Conservation (phyloP, 805 yeast species). For the Myxozyma udenii region DNA sequence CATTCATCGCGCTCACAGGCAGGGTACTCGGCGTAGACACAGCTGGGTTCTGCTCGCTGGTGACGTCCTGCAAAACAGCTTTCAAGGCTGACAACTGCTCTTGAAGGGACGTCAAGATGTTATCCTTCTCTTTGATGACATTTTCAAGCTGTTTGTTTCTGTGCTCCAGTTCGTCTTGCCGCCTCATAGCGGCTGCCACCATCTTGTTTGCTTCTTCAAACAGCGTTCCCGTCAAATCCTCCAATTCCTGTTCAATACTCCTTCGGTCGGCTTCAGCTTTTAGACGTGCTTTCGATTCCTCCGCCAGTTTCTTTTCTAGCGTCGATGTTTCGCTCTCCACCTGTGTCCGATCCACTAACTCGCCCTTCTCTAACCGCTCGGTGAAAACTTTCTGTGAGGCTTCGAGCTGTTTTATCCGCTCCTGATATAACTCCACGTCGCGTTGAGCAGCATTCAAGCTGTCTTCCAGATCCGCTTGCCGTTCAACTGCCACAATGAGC, state of each 20-base stretch:
- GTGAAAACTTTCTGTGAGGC: slow-evolving; percentile 9
- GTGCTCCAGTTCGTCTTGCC: slow-evolving; percentile 55
- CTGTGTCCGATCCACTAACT: slow-evolving; percentile 36
- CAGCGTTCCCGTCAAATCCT: slow-evolving; percentile 70
- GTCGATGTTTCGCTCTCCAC: slow-evolving; percentile 33
- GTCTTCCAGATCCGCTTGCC: slow-evolving; percentile 34
- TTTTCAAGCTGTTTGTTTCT: slow-evolving; percentile 36
- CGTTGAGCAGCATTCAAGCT: slow-evolving; percentile 23
- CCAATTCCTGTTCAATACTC: slow-evolving; percentile 67
- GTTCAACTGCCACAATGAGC: slow-evolving; percentile 32
- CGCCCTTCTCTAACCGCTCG: slow-evolving; percentile 17
- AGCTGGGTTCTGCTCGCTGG: slow-evolving; percentile 11
- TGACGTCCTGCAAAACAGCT: slow-evolving; percentile 37
- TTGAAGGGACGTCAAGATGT: slow-evolving; percentile 57
- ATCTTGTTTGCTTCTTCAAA: slow-evolving; percentile 82
- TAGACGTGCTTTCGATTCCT: slow-evolving; percentile 37
- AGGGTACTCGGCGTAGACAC: neutral
- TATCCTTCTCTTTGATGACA: slow-evolving; percentile 55
- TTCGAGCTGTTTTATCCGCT: slow-evolving; percentile 23
- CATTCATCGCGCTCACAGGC: no score
- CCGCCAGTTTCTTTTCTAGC: slow-evolving; percentile 38
- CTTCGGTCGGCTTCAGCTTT: slow-evolving; percentile 59
- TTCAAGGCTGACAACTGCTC: slow-evolving; percentile 65
- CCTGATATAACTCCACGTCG: slow-evolving; percentile 16
- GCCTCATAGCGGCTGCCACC: slow-evolving; percentile 74